These are phyloP conservation scores for Neonectria sp. DNA, from an alignment of 2,329 filamentous ascomycete genomes.

Conservation along the genomic window DNA sequence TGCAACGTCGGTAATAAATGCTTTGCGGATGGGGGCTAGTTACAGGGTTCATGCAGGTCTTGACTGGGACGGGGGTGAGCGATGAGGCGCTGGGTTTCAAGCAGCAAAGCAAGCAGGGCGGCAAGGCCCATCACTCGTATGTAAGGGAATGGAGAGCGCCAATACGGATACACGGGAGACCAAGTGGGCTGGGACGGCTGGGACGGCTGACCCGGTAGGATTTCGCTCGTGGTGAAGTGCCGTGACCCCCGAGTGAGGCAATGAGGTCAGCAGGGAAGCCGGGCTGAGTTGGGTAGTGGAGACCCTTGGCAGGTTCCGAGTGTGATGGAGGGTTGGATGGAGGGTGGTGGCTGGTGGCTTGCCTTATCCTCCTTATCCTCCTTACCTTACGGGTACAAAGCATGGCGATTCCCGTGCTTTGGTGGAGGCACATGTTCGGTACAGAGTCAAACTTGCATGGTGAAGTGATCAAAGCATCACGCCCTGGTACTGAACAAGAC, in stretches of 20 bases:
- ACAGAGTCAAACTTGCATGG: conserved; percentile 3
- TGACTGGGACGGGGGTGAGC: not conserved
- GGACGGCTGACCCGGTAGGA: conserved; percentile 35
- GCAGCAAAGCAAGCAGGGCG: conserved; percentile 1
- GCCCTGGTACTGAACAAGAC: not conserved
- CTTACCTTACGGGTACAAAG: not conserved
- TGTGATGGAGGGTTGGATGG: conserved; percentile 27
- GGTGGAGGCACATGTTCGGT: conserved; percentile 13
- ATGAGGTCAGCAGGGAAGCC: conserved; percentile 45
- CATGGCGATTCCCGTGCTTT: conserved; percentile 8
- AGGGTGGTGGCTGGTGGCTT: conserved; percentile 18
- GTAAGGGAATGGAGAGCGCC: conserved; percentile 7
- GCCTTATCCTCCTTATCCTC: not conserved
- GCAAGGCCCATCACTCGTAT: conserved; percentile 3
- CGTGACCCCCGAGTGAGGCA: conserved; percentile 44
- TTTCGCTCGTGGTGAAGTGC: conserved; percentile 27
- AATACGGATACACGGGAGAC: conserved; percentile 17
- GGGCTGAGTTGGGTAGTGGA: conserved; percentile 29
- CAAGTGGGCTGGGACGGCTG: conserved; percentile 31
- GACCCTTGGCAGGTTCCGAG: conserved; percentile 18
- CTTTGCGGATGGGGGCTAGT: not conserved
- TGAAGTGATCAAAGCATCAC: not conserved
- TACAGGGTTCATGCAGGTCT: conserved; percentile 21
- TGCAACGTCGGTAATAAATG: conserved; percentile 24
- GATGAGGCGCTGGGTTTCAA: conserved; percentile 19